Conservation (phyloP, 2,329 filamentous ascomycete species). For the Paracamarosporium sp. region DNA sequence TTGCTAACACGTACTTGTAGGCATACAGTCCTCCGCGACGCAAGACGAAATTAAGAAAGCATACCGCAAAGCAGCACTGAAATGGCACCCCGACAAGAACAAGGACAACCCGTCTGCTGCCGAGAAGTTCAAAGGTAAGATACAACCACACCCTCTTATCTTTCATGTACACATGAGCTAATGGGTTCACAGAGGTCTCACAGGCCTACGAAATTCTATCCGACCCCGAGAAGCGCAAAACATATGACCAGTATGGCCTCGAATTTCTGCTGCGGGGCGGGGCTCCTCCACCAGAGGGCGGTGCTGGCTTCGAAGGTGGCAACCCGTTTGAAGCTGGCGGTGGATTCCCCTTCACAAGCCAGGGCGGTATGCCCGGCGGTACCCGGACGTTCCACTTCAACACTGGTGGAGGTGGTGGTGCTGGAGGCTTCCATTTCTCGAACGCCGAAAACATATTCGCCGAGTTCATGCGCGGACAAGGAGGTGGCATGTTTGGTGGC, state of each 20-base stretch:
- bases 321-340: conserved; percentile 56
- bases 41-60: conserved; percentile 98
- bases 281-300: conserved; percentile 64
- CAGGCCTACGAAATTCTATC: conserved; percentile 99
- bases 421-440: conserved; percentile 79
- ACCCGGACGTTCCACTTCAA: conserved; percentile 70
- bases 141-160: background rate
- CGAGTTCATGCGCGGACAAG: conserved; percentile 74
- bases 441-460: conserved; percentile 84
- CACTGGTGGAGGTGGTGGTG: conserved; percentile 60
- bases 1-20: conserved; percentile 34
- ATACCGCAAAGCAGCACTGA: conserved; percentile 87
- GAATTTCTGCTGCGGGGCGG: conserved; percentile 90
- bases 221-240: too few relatives aligned
- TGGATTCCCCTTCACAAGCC: conserved; percentile 61
- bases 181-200: conserved; percentile 71
- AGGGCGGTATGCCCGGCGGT: conserved; percentile 64
- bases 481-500: conserved; percentile 60
- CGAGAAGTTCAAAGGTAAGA: conserved; percentile 88
- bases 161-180: conserved; percentile 11
- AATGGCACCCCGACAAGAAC: conserved; percentile 98
- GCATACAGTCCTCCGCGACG: conserved; percentile 77
- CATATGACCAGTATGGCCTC: conserved; percentile 92
- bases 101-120: conserved; percentile 83
- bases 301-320: conserved; percentile 36